These are phyloP conservation scores for Typha latifolia DNA, from an alignment of 176 grass and related monocot species.

Conservation along the genomic window DNA sequence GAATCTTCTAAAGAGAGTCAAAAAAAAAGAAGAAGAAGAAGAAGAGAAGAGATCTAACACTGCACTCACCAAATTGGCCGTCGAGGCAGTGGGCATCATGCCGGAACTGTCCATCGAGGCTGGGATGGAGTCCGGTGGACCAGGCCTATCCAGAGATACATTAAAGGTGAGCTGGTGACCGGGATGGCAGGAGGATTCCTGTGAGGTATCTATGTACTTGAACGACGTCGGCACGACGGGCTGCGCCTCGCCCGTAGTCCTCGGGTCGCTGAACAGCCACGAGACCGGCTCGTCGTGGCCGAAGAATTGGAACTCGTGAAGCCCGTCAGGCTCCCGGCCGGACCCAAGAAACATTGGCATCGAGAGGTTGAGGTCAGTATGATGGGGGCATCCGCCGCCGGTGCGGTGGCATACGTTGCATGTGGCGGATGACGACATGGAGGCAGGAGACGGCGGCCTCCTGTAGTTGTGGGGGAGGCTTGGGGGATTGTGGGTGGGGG, in stretches of 20 bases:
- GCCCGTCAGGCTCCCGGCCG: too few species aligned
- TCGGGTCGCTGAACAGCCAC: conserved; percentile 42
- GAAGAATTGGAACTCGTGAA: conserved; percentile 50
- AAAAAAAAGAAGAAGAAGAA: not conserved
- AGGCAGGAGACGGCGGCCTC: too few species aligned
- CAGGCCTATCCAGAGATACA: conserved; percentile 9
- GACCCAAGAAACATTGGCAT: conserved; percentile 14
- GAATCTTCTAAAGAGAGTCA: too few species aligned
- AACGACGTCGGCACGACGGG: not conserved
- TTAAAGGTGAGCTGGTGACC: conserved; percentile 39
- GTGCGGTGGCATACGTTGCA: too few species aligned
- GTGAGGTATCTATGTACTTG: not conserved
- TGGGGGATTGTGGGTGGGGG: too few species aligned
- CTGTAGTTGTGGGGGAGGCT: too few species aligned
- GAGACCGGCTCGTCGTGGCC: conserved; percentile 25
- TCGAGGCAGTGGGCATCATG: conserved; percentile 17
- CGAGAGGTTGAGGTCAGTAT: conserved; percentile 32
- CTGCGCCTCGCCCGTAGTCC: not conserved
- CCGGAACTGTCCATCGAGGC: not conserved
- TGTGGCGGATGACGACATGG: too few species aligned
- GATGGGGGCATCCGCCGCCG: not conserved
- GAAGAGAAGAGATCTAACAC: not conserved
- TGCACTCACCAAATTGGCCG: conserved; percentile 38
- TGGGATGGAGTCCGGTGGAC: not conserved
- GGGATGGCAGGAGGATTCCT: conserved; percentile 3